Base-by-base conservation (phyloP, 148 eudicot species). In the Polygonum maritimum region DNA sequence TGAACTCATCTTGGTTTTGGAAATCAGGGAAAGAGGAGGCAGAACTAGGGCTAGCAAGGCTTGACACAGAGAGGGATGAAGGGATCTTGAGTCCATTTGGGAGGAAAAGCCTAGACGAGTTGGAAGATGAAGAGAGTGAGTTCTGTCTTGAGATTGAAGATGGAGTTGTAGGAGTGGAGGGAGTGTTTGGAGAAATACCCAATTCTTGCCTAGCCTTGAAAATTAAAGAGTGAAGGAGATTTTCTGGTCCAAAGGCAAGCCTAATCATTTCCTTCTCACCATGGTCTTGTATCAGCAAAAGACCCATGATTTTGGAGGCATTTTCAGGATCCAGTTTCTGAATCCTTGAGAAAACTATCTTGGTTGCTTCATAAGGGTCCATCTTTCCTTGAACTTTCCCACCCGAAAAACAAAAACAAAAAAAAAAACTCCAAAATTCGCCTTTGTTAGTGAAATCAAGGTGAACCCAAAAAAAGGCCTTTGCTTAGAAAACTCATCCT, bases 1-100 rank as follows among this genome's bases (percentile, higher is more conserved):
- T 76, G 21, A 81, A 47, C 1, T 75, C 84, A 26, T 83, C 86
- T 4, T 60, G 69, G 65, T 58, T 77, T 3, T 82, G 81, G 22
- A 76, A 79, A 40, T 80, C 81, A 33, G 82, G 77, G 49, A 83
- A 76, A 73, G 65, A 71, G 6, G 77, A 78, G 44, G 71, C 18
- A 35, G 81, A 76, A 1, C 79, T 62, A 15, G 84, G 74, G 69
- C 77, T 75, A 19, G 33, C 45, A 2, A 77, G 74, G 51, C 70
- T 74, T 0, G 87, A 79, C 35, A 87, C 80, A 31, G 86, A 79
- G 14, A 87, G 81, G 16, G 90, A 86, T 35, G 90, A 84, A 0
- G 89, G 89, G 10, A 87, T 80, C 19, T 71, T 77, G 1, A 78
- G n/a, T 31, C 82, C 82, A 31, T 75, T 75, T 8, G 74, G 36